Percentiles rank a stretch among this genome's conserved stretches.
These are phyloP conservation scores for Phragmites australis DNA, from an alignment of 176 grass and related monocot species.

Conservation along the genomic window DNA sequence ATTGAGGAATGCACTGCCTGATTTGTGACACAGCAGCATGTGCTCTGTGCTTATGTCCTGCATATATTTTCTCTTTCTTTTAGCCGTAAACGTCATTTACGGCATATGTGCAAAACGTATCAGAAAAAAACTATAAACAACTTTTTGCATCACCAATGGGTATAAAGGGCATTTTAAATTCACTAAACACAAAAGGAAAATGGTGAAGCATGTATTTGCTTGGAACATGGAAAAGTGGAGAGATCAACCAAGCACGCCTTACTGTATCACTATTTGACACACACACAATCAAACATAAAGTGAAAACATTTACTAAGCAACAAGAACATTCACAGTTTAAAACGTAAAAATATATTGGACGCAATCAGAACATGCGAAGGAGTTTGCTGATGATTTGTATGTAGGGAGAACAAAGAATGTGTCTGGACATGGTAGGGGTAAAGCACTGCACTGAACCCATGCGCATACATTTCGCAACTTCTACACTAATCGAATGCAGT, in stretches of 20 bases:
- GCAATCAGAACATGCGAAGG: neutral
- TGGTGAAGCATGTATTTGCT: neutral
- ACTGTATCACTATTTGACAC: neutral
- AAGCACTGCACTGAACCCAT: neutral
- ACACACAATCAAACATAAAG: neutral
- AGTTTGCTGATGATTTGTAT: neutral
- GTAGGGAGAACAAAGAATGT: neutral
- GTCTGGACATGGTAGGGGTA: neutral
- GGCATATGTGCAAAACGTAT: neutral
- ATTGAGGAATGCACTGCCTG: neutral
- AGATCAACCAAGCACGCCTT: neutral
- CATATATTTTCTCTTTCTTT: neutral
- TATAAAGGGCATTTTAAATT: constrained; percentile 7
- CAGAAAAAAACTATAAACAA: neutral
- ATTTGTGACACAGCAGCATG: neutral
- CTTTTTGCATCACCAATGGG: neutral
- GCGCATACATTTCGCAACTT: neutral
- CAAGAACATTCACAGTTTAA: neutral
- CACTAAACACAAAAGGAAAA: constrained; percentile 10
- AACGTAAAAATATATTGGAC: neutral
- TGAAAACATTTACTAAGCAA: neutral
- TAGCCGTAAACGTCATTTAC: constrained; percentile 4
- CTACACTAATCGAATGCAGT: neutral
- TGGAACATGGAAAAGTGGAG: neutral
- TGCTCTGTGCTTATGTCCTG: neutral